phyloP scores from a whole-genome alignment of 208 protist genomes.

The Acanthamoeba royreba region DNA sequence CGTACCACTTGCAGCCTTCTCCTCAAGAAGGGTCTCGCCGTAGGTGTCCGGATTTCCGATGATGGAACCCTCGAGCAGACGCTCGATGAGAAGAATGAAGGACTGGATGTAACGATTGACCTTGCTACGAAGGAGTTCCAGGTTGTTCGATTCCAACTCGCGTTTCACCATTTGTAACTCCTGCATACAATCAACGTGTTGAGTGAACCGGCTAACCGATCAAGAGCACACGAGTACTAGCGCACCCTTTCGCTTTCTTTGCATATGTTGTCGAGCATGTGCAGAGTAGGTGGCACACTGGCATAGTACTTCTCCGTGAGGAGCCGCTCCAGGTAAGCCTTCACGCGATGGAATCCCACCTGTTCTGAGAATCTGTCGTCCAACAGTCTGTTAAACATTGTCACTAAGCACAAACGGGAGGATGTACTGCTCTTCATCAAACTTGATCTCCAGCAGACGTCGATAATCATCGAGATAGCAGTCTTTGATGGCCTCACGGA shows the following conservation, averaged over 20 bases:
- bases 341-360: conserved; percentile 68
- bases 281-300: conserved; percentile 59
- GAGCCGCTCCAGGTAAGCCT: conserved; percentile 60
- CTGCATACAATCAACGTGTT: neutral
- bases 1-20: conserved; percentile 42
- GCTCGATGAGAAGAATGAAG: conserved; percentile 60
- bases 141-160: conserved; percentile 61
- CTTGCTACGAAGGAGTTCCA: conserved; percentile 47
- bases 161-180: conserved; percentile 55
- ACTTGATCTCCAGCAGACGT: conserved; percentile 56
- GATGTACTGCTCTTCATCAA: conserved; percentile 58
- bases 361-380: conserved; percentile 52
- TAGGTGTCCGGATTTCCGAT: conserved; percentile 64
- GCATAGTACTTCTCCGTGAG: conserved; percentile 70
- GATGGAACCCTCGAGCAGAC: conserved; percentile 67
- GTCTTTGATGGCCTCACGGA: conserved; percentile 64
- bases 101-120: conserved; percentile 53
- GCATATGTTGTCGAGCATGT: conserved; percentile 61
- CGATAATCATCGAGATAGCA: conserved; percentile 69
- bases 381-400: neutral
- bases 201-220: neutral
- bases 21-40: conserved; percentile 67
- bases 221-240: neutral
- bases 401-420: neutral
- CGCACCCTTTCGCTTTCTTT: conserved; percentile 43